Conservation (phyloP, 768 basidiomycete species). For the Cytidiella melzeri region DNA sequence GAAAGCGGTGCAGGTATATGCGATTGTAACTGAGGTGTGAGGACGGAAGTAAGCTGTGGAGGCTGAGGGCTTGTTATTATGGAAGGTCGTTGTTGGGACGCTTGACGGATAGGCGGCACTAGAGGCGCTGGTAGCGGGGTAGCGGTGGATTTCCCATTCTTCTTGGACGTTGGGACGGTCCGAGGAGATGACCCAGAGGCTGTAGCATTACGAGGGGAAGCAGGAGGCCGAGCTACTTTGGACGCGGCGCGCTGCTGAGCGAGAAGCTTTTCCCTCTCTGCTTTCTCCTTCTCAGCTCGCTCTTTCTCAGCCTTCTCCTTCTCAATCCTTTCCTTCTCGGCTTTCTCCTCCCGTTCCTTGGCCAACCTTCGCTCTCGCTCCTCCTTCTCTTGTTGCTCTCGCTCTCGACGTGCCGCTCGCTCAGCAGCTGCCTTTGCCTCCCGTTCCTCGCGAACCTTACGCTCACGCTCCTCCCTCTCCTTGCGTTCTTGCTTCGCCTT, state of each 20-base stretch:
- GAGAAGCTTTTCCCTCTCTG: slow-evolving; percentile 25
- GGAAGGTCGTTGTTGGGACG: slow-evolving; percentile 29
- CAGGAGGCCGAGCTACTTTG: slow-evolving; percentile 42
- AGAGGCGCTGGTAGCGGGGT: slow-evolving; percentile 19
- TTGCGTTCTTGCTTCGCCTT: slow-evolving; percentile 43
- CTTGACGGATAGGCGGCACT: slow-evolving; percentile 30
- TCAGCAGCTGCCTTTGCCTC: slow-evolving; percentile 51
- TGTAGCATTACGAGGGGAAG: slow-evolving; percentile 44
- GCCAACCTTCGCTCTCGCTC: slow-evolving; percentile 63
- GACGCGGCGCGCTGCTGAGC: slow-evolving; percentile 43
- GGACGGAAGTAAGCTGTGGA: slow-evolving; percentile 45
- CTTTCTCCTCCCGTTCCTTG: slow-evolving; percentile 45
- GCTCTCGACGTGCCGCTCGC: slow-evolving; percentile 32
- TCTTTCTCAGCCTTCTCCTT: slow-evolving; percentile 25
- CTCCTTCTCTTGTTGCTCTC: slow-evolving; percentile 46
- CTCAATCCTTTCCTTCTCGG: slow-evolving; percentile 24
- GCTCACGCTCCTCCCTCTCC: slow-evolving; percentile 58
- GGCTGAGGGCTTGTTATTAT: slow-evolving; percentile 37
- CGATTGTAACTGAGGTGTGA: slow-evolving; percentile 39
- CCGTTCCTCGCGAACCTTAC: slow-evolving; percentile 56
- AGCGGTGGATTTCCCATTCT: slow-evolving; percentile 46
- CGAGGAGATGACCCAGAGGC: slow-evolving; percentile 44
- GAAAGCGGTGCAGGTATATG: slow-evolving; percentile 36
- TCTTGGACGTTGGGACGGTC: slow-evolving; percentile 52
- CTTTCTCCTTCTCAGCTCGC: slow-evolving; percentile 24